Base-by-base conservation (phyloP, 2,329 filamentous ascomycete species). In the Paecilomyces sp. region DNA sequence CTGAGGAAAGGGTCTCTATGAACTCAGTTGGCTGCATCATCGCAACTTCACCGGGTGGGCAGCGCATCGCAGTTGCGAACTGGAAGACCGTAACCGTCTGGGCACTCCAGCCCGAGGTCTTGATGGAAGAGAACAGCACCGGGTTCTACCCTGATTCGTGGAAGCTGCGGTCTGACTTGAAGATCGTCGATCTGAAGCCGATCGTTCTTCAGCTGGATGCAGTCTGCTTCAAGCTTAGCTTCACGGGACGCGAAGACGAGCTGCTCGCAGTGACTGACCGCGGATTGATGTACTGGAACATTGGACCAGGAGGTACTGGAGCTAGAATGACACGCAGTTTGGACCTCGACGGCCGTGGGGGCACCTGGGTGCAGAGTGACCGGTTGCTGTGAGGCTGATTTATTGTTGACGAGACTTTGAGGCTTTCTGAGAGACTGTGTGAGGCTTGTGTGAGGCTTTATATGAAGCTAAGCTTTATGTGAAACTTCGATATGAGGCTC, bases 81-180 rank as follows among this genome's bases (percentile, higher is more conserved):
- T 79, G 76, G 76, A 74, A 78, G 56, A 68, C 67, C 0, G 58
- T 79, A 22, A 74, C 74, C 15, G 60, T 79, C 28, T 79, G 77
- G 74, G 66, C 73, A 2, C 34, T 79, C 55, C 66, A 75, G 24
- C 76, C 77, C 1, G 47, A 60, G n/a, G 70, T 66, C 47, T 58
- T 79, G 13, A 69, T 76, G 24, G 67, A 71, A n/a, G 65, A 67
- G 36, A 67, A 71, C 54, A 34, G 54, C 3, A 64, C 64, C 31
- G 63, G 63, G 6, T 74, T 71, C 51, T 78, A 77, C 59, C 74
- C 70, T 7, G 57, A 63, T 1, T 64, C 64, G 11, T 74, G 66
- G 64, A 59, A 62, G 47, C 64, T 66, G 5, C 47, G 60, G 15
- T 59, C 57, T 3, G 59, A 50, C n/a, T 31, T 60, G 6, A 67